phyloP scores from a whole-genome alignment of 2,329 filamentous ascomycete species.

The Penicillium decumbens region DNA sequence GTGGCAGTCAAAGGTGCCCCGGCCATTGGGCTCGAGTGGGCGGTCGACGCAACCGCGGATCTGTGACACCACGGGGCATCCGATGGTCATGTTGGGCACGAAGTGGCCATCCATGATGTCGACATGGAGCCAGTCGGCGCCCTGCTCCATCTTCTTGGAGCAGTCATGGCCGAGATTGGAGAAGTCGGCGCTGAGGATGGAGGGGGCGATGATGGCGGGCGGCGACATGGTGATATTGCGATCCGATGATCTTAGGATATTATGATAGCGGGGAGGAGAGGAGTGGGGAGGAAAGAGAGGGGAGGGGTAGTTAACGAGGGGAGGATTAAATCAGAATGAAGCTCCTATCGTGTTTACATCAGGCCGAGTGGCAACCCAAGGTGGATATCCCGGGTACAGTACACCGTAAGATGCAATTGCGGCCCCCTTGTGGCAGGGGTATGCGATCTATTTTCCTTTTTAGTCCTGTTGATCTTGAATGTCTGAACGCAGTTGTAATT shows the following conservation, averaged over 20 bases:
- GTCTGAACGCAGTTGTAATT: neutral
- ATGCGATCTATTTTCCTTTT: neutral
- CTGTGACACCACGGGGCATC: constrained; percentile 89
- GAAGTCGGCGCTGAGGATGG: constrained; percentile 97
- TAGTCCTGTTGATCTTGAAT: neutral
- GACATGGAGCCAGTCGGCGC: constrained; percentile 89
- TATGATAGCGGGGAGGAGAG: neutral
- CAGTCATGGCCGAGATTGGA: constrained; percentile 82
- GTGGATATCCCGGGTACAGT: constrained; percentile 18
- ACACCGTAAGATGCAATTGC: constrained; percentile 10
- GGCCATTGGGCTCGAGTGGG: constrained; percentile 64
- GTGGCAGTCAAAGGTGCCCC: constrained; percentile 97
- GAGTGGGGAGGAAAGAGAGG: neutral
- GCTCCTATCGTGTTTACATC: constrained; percentile 12
- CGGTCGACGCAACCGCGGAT: constrained; percentile 80
- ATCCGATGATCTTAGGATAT: neutral
- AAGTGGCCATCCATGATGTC: constrained; percentile 99
- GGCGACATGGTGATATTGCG: constrained; percentile 64
- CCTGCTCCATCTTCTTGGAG: constrained; percentile 74
- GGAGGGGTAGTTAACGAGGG: neutral
- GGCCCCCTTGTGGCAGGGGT: neutral
- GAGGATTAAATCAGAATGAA: constrained; percentile 7
- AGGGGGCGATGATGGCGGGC: constrained; percentile 89
- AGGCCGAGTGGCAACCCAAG: constrained; percentile 15
- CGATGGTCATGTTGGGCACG: constrained; percentile 97